Conservation (phyloP, 2,329 filamentous ascomycete species). For the Fusarium fujikuroi region DNA sequence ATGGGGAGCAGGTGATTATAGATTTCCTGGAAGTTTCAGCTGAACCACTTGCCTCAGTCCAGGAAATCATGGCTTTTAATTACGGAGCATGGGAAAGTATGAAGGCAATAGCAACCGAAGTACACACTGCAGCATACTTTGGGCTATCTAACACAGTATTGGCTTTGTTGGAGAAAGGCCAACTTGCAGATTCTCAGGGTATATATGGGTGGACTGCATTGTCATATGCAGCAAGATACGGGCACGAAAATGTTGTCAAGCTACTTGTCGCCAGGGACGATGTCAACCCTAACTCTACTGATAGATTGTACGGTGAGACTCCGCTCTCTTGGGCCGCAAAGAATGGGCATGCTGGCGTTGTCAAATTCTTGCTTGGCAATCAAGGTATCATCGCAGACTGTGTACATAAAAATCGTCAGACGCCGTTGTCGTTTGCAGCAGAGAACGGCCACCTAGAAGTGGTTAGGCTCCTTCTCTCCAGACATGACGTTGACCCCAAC, state of each 20-base stretch:
- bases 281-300: background rate
- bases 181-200: background rate
- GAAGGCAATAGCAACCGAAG: background rate
- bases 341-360: accelerated
- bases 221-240: background rate
- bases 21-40: accelerated
- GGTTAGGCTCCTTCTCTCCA: background rate
- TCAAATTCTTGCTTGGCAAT: accelerated
- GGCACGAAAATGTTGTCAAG: background rate
- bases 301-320: accelerated
- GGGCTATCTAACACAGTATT: accelerated
- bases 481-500: background rate
- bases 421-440: background rate
- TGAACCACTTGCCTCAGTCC: accelerated
- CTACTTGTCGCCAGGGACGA: accelerated
- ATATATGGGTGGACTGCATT: accelerated
- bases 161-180: background rate
- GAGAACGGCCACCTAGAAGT: accelerated
- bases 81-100: no score
- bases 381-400: background rate
- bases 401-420: no score
- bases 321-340: background rate
- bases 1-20: accelerated
- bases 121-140: background rate
- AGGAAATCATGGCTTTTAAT: background rate